Conservation (phyloP, 2,329 filamentous ascomycete species). For the Harringtonia lauricola region DNA sequence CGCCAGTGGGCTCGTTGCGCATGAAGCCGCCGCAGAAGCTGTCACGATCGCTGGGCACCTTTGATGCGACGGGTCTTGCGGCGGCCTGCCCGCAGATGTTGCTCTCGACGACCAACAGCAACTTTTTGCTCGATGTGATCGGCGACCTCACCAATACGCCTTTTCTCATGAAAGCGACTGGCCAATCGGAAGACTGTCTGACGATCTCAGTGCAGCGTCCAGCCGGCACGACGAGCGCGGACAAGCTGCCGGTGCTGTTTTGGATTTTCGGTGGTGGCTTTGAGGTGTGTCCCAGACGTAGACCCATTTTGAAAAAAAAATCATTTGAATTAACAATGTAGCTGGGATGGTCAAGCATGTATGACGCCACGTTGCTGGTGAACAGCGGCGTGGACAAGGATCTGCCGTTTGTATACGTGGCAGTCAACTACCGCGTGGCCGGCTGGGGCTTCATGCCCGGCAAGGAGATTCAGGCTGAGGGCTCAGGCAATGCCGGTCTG, state of each 20-base stretch:
- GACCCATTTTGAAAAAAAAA: not conserved
- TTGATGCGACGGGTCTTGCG: slow-evolving; percentile 46
- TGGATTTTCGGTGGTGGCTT: slow-evolving; percentile 65
- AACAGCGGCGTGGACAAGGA: slow-evolving; percentile 31
- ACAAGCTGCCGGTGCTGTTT: slow-evolving; percentile 55
- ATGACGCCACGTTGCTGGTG: slow-evolving; percentile 38
- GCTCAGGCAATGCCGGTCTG: slow-evolving; percentile 58
- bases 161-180: slow-evolving; percentile 41
- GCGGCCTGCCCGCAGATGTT: slow-evolving; percentile 60
- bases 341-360: slow-evolving; percentile 37
- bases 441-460: slow-evolving; percentile 66
- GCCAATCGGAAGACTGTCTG: slow-evolving; percentile 52
- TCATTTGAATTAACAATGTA: slow-evolving; percentile 2
- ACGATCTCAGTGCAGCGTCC: slow-evolving; percentile 50
- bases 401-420: slow-evolving; percentile 62
- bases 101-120: slow-evolving; percentile 39
- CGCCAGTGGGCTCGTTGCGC: slow-evolving; percentile 54
- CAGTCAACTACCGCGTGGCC: slow-evolving; percentile 66
- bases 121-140: slow-evolving; percentile 30
- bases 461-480: slow-evolving; percentile 54
- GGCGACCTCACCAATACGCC: slow-evolving; percentile 40
- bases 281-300: slow-evolving; percentile 25
- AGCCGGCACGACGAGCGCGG: slow-evolving; percentile 36
- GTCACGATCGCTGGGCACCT: slow-evolving; percentile 43
- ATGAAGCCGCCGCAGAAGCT: slow-evolving; percentile 57